Conservation (phyloP, 352 stramenopile species). For the Globisporangium ultimum region DNA sequence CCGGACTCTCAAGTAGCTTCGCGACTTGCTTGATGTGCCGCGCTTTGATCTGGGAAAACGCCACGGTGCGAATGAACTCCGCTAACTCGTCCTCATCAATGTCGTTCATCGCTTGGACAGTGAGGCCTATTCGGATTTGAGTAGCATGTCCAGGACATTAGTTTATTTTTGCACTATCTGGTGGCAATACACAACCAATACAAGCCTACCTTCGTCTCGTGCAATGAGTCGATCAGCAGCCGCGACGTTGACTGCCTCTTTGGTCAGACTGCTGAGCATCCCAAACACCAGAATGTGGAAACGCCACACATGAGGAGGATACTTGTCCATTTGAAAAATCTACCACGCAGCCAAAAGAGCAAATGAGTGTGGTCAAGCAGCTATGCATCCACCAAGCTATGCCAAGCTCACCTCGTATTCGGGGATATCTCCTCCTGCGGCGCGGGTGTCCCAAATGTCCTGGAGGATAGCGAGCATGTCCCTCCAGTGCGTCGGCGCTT, state of each 20-base stretch:
- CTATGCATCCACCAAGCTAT: no score
- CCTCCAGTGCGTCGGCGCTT: constrained; percentile 43
- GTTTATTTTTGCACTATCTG: background rate
- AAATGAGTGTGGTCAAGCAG: no score
- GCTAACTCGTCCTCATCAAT: constrained; percentile 83
- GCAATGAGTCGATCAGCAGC: constrained; percentile 57
- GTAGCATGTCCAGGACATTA: background rate
- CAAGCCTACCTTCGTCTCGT: constrained; percentile 38
- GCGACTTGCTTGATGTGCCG: constrained; percentile 91
- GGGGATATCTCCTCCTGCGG: constrained; percentile 33
- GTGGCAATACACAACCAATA: no score
- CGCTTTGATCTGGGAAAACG: constrained; percentile 96
- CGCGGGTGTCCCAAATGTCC: constrained; percentile 50
- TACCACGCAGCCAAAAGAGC: no score
- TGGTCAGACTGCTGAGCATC: constrained; percentile 96
- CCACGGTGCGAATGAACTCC: constrained; percentile 85
- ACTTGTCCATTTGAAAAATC: constrained; percentile 9
- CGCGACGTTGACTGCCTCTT: constrained; percentile 88
- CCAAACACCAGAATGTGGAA: constrained; percentile 94
- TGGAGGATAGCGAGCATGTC: constrained; percentile 52
- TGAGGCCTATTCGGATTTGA: constrained; percentile 49
- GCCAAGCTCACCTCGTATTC: constrained; percentile 25
- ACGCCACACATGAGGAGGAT: constrained; percentile 41
- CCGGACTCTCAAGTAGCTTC: constrained; percentile 34
- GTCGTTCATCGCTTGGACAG: constrained; percentile 80